Evolutionary conservation across 306 rosid genomes (phyloP).

Genomic region (Purshia tridentata): DNA sequence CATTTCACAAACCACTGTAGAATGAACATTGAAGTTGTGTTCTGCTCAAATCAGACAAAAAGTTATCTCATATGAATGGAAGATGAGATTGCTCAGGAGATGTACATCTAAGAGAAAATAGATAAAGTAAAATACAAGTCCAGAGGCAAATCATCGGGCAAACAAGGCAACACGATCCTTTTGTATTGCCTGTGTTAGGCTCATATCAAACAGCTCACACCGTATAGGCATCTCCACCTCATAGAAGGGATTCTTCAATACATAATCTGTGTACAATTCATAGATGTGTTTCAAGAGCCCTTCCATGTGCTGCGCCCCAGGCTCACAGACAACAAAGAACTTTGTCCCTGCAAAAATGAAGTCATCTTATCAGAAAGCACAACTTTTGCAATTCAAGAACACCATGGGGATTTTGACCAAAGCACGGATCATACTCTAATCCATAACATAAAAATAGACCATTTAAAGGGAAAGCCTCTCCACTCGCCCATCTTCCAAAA

Average conservation of each 20-base stretch:
- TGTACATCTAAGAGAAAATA: background rate
- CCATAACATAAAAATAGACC: background rate
- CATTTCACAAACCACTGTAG: too few species aligned
- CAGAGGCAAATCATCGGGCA: conserved; percentile 47
- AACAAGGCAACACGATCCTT: conserved; percentile 82
- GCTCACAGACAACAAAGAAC: conserved; percentile 81
- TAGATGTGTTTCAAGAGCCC: conserved; percentile 68
- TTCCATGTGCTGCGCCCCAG: conserved; percentile 83
- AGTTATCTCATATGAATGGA: background rate
- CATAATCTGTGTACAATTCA: conserved; percentile 80
- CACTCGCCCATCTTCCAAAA: background rate
- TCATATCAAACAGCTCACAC: conserved; percentile 87
- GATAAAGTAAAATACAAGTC: conserved; percentile 1
- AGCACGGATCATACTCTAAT: background rate
- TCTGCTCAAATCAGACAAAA: background rate
- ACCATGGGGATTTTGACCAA: background rate
- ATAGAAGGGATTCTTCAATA: conserved; percentile 92
- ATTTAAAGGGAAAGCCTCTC: background rate
- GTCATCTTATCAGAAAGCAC: background rate
- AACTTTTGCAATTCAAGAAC: conserved; percentile 9
- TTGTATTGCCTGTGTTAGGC: conserved; percentile 68
- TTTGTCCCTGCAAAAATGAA: conserved; percentile 62
- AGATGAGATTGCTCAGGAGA: conserved; percentile 3
- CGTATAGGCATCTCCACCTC: conserved; percentile 99
- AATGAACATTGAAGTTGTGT: background rate